These are phyloP conservation scores for Coemansia sp. DNA, from an alignment of 192 early-diverging fungal species.

Conservation along the genomic window DNA sequence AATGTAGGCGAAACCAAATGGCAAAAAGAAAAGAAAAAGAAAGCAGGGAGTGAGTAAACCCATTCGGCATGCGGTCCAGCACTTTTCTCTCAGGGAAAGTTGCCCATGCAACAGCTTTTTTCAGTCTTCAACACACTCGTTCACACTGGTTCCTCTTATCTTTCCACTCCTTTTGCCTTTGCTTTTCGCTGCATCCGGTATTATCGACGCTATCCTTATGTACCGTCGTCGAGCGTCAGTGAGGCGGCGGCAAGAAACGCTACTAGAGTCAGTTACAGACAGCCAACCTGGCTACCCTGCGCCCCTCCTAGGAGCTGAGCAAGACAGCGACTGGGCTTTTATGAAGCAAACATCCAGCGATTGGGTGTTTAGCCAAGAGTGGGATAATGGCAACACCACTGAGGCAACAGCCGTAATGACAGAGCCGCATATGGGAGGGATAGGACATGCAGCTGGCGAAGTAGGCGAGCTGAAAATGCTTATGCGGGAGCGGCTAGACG, in stretches of 20 bases:
- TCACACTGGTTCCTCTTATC: not conserved
- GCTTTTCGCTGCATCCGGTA: not conserved
- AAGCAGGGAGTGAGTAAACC: not conserved
- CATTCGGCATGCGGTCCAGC: not conserved
- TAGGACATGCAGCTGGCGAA: slow-evolving; percentile 4
- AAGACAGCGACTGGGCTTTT: slow-evolving; percentile 2
- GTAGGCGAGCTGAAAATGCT: slow-evolving; percentile 25
- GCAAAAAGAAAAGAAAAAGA: not conserved
- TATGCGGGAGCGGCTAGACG: slow-evolving; percentile 33
- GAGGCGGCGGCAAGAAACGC: not conserved
- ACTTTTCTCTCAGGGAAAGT: not conserved
- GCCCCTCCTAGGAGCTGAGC: not conserved
- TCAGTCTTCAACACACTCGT: not conserved
- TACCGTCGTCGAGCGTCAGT: slow-evolving; percentile 1
- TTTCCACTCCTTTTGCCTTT: not conserved
- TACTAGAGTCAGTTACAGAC: not conserved
- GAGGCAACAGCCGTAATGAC: not conserved
- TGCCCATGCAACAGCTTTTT: not conserved
- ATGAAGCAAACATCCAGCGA: not conserved
- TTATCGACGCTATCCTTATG: not conserved
- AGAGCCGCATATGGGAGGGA: not conserved
- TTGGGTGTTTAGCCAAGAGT: not conserved
- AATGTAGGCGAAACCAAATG: not conserved
- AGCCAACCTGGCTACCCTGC: not conserved
- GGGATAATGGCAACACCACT: not conserved